A percentile compares a stretch with the other conserved stretches of the same genome.
Evolutionary conservation across 768 basidiomycete species (phyloP).

Genomic region (Naganishia onofrii): DNA sequence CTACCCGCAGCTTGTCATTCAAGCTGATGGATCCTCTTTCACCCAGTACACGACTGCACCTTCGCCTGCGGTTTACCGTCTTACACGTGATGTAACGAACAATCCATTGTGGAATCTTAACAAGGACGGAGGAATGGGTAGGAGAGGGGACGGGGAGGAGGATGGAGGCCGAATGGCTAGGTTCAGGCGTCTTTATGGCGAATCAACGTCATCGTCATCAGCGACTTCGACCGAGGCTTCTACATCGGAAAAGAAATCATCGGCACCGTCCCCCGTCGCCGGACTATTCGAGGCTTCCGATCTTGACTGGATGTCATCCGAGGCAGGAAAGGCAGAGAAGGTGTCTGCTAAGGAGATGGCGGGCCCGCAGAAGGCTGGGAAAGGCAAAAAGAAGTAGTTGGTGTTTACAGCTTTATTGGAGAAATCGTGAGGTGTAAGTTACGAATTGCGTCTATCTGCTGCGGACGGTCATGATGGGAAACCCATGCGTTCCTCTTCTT

Average conservation of each 20-base stretch:
- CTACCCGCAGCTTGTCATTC: slow-evolving; percentile 78
- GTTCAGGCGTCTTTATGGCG: slow-evolving; percentile 29
- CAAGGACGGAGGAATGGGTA: slow-evolving; percentile 33
- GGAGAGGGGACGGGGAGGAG: slow-evolving; percentile 31
- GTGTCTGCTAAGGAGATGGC: slow-evolving; percentile 39
- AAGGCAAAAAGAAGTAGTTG: slow-evolving; percentile 44
- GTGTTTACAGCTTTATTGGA: background rate
- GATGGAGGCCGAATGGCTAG: slow-evolving; percentile 31
- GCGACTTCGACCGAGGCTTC: background rate
- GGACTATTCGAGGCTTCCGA: slow-evolving; percentile 38
- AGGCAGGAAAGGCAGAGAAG: slow-evolving; percentile 45
- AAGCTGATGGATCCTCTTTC: slow-evolving; percentile 84
- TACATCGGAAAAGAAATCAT: background rate
- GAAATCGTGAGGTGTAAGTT: background rate
- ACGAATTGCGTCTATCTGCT: too few species aligned
- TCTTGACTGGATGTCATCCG: slow-evolving; percentile 51
- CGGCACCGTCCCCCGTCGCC: background rate
- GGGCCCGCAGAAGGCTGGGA: slow-evolving; percentile 36
- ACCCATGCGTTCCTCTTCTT: too few species aligned
- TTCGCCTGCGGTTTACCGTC: slow-evolving; percentile 63
- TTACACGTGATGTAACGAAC: slow-evolving; percentile 85
- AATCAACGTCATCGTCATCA: slow-evolving; percentile 11
- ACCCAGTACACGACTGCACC: slow-evolving; percentile 87
- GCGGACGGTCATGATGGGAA: too few species aligned
- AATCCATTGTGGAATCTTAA: slow-evolving; percentile 81